Base-by-base conservation (phyloP, 768 basidiomycete species). In the Boletus fagicola region DNA sequence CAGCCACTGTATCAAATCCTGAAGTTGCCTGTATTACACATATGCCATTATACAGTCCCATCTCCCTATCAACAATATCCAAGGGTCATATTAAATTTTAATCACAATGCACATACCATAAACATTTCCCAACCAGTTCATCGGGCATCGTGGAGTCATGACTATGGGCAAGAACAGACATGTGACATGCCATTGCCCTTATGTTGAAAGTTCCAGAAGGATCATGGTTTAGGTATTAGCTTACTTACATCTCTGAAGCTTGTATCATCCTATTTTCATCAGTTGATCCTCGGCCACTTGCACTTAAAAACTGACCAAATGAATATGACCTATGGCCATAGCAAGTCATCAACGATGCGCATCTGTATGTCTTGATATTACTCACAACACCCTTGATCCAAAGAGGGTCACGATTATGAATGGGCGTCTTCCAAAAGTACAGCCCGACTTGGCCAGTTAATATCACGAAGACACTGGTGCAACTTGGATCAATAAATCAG, bases 321-420 rank as follows among this genome's bases (percentile, higher is more conserved):
- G 11, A 61, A 20, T 40, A 59, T 16, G 18, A 71, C 57, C 68
- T 69, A 33, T 24, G 24, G 2, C 13, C 28, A n/a, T 24, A 28
- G 33, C 8, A 20, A 5, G 24, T 62, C 39, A 57, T 33, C 4
- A 15, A 11, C 16, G 13, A 12, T 26, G 1, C 5, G n/a, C 8
- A 9, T n/a, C 28, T 5, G 20, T 3, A 38, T 28, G 4, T 26
- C 15, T 9, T 31, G 7, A 30, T 16, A 42, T 50, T 12, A 51
- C 68, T 3, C 38, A 69, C 68, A 22, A 61, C 20, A 26, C 53
- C 40, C 52, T 68, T 69, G 43, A 64, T 44, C 68, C 68, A 69
- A 51, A 38, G 22, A 40, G 59, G 31, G 6, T 69, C 69, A 28
- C 62, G 60, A 35, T 39, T 15, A 45, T 56, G 64, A 39, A 61